A percentile compares a stretch with the other conserved stretches of the same genome.
phyloP scores from a whole-genome alignment of 116 monocot genomes.

The Trichopus zeylanicus region DNA sequence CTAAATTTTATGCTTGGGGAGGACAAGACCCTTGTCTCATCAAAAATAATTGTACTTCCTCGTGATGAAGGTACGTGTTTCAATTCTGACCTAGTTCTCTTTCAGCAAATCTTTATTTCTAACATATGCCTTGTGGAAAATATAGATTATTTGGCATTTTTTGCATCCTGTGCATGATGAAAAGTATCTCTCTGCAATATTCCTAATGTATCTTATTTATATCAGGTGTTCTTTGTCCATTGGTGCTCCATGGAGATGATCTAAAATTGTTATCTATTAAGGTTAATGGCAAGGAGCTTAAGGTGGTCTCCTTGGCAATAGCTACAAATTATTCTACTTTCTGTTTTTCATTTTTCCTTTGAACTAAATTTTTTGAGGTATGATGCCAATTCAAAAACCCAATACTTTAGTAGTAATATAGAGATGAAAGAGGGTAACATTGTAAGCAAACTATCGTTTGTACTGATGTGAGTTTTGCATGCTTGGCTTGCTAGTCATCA shows the following conservation, averaged over 20 bases:
- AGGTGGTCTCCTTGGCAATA: slow-evolving; percentile 56
- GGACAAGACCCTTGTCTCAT: slow-evolving; percentile 79
- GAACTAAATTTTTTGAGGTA: not conserved
- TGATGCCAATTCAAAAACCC: too few species aligned
- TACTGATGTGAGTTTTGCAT: too few species aligned
- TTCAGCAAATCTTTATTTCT: not conserved
- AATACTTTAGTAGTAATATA: too few species aligned
- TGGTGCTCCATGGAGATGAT: slow-evolving; percentile 82
- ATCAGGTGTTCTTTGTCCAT: slow-evolving; percentile 55
- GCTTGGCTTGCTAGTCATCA: too few species aligned
- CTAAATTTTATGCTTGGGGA: slow-evolving; percentile 73
- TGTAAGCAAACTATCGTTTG: too few species aligned
- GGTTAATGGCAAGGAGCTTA: slow-evolving; percentile 76
- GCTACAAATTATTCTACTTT: too few species aligned
- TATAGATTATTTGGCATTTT: not conserved
- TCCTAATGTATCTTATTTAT: slow-evolving; percentile 12
- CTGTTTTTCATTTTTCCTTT: not conserved
- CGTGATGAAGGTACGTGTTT: slow-evolving; percentile 57
- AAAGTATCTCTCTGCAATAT: not conserved
- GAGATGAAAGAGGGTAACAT: too few species aligned
- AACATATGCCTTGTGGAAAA: too few species aligned
- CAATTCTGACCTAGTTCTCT: not conserved
- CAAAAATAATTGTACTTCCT: slow-evolving; percentile 67
- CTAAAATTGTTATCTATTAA: slow-evolving; percentile 89
- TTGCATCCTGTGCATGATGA: not conserved